These are phyloP conservation scores for Lobosporangium transversale DNA, from an alignment of 192 early-diverging fungal species.

Conservation along the genomic window DNA sequence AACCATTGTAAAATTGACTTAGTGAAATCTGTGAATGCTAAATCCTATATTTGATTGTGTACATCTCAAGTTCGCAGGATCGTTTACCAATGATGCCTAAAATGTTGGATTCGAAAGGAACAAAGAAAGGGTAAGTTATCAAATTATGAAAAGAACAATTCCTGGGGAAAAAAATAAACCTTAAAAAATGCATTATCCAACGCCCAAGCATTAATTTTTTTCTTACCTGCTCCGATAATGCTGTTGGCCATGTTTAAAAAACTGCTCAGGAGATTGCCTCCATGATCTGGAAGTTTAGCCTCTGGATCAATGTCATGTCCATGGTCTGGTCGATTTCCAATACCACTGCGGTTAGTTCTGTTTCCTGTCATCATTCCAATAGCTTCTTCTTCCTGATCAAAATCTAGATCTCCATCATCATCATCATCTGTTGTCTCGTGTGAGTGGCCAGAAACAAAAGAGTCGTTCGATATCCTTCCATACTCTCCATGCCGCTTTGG, in stretches of 20 bases:
- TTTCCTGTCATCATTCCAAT: conserved; percentile 52
- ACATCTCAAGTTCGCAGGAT: no score
- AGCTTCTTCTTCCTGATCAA: conserved; percentile 39
- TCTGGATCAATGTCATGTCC: conserved; percentile 13
- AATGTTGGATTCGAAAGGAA: neutral
- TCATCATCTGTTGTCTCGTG: conserved; percentile 25
- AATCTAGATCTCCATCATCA: conserved; percentile 20
- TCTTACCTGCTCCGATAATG: conserved; percentile 90
- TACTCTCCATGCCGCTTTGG: conserved; percentile 30
- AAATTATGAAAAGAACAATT: neutral
- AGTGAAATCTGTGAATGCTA: no score
- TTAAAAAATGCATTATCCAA: no score
- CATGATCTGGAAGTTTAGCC: conserved; percentile 59
- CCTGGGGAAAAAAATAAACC: no score
- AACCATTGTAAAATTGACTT: no score
- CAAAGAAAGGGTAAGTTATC: neutral
- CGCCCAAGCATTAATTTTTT: neutral
- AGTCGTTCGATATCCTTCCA: conserved; percentile 46
- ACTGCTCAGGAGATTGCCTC: conserved; percentile 65
- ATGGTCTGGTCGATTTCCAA: conserved; percentile 24
- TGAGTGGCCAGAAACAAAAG: conserved; percentile 26
- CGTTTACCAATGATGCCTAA: conserved; percentile 42
- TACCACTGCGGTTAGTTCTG: conserved; percentile 45
- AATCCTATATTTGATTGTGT: no score
- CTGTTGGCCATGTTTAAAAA: conserved; percentile 92